Evolutionary conservation across 192 early-diverging fungal genomes (phyloP).

Genomic region (Linnemannia schmuckeri): DNA sequence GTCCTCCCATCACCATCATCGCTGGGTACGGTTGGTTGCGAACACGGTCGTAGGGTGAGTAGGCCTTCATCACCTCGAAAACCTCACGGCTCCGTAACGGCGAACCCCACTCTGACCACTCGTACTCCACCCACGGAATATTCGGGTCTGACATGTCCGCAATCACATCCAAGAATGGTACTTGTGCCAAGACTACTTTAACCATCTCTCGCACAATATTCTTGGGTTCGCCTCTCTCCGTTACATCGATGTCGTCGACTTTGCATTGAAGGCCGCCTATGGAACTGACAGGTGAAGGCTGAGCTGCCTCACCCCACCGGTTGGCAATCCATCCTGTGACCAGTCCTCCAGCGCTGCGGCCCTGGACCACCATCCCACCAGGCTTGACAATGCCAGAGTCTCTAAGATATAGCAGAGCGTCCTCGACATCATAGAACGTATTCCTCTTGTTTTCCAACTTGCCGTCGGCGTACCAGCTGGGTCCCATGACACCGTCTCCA

Average conservation of each 20-base stretch:
- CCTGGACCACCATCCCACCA: slow-evolving; percentile 21
- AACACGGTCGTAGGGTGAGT: slow-evolving; percentile 51
- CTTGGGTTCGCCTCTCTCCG: background rate
- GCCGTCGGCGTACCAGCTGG: slow-evolving; percentile 33
- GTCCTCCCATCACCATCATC: slow-evolving; percentile 49
- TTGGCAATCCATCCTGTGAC: slow-evolving; percentile 50
- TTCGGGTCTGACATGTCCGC: slow-evolving; percentile 40
- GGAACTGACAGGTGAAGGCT: background rate
- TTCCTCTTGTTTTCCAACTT: slow-evolving; percentile 31
- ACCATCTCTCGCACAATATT: slow-evolving; percentile 56
- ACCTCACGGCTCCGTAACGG: slow-evolving; percentile 41
- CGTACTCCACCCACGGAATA: slow-evolving; percentile 53
- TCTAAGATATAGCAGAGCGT: slow-evolving; percentile 25
- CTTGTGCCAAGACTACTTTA: slow-evolving; percentile 44
- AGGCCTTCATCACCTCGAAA: slow-evolving; percentile 51
- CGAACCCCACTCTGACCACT: slow-evolving; percentile 54
- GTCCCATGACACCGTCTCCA: slow-evolving; percentile 41
- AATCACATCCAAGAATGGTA: slow-evolving; percentile 55
- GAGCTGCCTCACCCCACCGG: slow-evolving; percentile 36
- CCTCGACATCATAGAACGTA: slow-evolving; percentile 50
- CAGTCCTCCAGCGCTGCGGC: slow-evolving; percentile 45
- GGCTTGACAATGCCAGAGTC: slow-evolving; percentile 39
- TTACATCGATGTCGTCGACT: too few species aligned
- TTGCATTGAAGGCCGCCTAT: background rate
- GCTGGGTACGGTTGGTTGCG: slow-evolving; percentile 47